Evolutionary conservation across 768 basidiomycete genomes (phyloP), one percentile per base, ranked within the genome.

Genomic region (Phylloporus arenicola): DNA sequence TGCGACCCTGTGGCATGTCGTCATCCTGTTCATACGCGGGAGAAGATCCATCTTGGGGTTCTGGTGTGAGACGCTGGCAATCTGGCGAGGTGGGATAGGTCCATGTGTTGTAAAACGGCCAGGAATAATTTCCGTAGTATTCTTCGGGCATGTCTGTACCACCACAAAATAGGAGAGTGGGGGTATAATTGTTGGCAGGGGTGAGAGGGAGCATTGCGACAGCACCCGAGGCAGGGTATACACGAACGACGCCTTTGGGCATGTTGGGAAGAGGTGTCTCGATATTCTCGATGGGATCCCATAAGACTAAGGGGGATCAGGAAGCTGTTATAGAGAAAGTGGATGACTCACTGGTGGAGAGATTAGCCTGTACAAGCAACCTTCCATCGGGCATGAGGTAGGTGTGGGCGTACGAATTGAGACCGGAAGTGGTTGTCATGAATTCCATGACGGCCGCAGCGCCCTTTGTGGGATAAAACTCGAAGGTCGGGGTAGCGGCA

Each of bases 191-290:
- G 71, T 95, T 96, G 22, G 76, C 85, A 5, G 88, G 86, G 2
- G 89, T 94, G 16, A 98, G 76, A 7, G 94, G 94, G 0, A 98
- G 77, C 86, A 98, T 91, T 35, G 87, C 87, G 3, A 78, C 79
- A 0, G 86, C 94, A 29, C 89, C 92, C 9, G 92, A 92, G 0
- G 87, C 94, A 9, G 92, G 92, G 62, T 94, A 94, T 4, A 91
- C 87, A 27, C 92, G 85, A 19, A 80, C 81, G 40, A 94, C 82
- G 39, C 75, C 70, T 27, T 74, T 72, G 1, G 88, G 88, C 86
- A 88, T 89, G 54, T 78, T 68, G 3, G 88, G 88, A 11, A 90
- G 75, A 3, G 72, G 70, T 0, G 75, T 82, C 63, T 88, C 86
- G 4, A 64, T 47, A 61, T 88, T 87, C 27, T 62, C 68, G 6